Conservation (phyloP, 441 rosid genomes). For the Cnidoscolus chayamansa region DNA sequence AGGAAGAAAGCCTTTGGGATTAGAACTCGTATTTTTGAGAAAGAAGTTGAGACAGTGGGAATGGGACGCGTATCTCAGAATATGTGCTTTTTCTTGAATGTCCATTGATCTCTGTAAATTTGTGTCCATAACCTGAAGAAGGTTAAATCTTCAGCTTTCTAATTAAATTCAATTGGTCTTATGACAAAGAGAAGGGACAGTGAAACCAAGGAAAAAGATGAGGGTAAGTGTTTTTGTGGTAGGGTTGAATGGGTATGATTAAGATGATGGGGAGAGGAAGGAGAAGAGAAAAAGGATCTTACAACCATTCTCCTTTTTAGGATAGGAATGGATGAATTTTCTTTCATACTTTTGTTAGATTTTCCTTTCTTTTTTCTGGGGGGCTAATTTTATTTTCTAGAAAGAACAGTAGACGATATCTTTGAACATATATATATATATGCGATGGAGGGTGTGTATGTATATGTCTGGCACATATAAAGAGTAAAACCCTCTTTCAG, state of each 20-base stretch:
- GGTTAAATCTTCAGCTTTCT: constrained; percentile 24
- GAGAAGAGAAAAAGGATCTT: neutral
- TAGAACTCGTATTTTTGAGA: constrained; percentile 17
- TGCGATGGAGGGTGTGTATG: constrained; percentile 36
- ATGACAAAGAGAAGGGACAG: constrained; percentile 15
- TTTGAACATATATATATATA: constrained; percentile 13
- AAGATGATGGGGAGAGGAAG: neutral
- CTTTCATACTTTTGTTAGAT: neutral
- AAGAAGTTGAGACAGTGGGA: constrained; percentile 19
- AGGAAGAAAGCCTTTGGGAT: constrained; percentile 18
- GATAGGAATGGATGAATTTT: constrained; percentile 6
- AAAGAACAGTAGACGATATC: constrained; percentile 18
- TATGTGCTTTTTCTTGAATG: constrained; percentile 13
- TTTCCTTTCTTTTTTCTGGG: constrained; percentile 4
- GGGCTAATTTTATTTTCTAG: constrained; percentile 24
- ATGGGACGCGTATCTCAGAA: constrained; percentile 13
- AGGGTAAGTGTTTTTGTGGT: constrained; percentile 15
- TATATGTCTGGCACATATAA: constrained; percentile 26
- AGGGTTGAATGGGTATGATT: neutral
- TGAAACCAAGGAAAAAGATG: constrained; percentile 4
- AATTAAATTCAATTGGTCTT: constrained; percentile 28
- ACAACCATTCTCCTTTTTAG: constrained; percentile 11
- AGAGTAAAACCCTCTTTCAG: constrained; percentile 5
- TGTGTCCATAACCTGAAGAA: constrained; percentile 32
- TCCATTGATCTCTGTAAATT: constrained; percentile 18